A percentile compares a stretch with the other conserved stretches of the same genome.
Conservation (phyloP, 202 grass and related monocot species). For the Brachypodium distachyon region DNA sequence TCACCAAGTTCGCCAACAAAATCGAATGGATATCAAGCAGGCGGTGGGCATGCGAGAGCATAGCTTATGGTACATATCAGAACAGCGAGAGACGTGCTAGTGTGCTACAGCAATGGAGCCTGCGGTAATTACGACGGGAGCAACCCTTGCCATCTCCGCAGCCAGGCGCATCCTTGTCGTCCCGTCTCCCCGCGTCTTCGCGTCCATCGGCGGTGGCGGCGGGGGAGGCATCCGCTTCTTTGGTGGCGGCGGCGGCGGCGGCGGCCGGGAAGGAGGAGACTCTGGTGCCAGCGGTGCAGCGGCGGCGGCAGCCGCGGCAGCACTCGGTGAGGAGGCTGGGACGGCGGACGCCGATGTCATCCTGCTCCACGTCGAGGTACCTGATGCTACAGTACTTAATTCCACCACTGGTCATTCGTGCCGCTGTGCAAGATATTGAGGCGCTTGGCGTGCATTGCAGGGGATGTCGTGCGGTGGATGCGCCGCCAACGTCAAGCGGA, state of each 20-base stretch:
- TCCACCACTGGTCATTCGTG: neutral
- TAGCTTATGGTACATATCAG: neutral
- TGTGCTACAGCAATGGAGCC: conserved; percentile 17
- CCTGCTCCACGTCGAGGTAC: conserved; percentile 65
- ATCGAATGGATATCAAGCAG: neutral
- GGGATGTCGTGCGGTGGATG: conserved; percentile 85
- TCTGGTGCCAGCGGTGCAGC: conserved; percentile 21
- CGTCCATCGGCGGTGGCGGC: neutral
- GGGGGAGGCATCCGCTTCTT: neutral
- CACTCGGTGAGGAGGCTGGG: conserved; percentile 24
- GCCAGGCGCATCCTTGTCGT: neutral
- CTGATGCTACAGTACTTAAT: conserved; percentile 9
- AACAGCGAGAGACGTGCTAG: neutral
- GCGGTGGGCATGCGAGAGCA: neutral
- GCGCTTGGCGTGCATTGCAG: conserved; percentile 8
- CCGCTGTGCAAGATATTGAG: neutral
- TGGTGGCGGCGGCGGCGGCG: neutral
- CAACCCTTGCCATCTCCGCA: neutral
- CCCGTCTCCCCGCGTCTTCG: neutral
- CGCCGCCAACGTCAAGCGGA: conserved; percentile 56
- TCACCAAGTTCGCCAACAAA: neutral
- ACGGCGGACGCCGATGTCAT: conserved; percentile 30
- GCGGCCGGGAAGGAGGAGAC: conserved; percentile 13
- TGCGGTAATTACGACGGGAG: neutral
- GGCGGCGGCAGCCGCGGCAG: neutral